phyloP scores from a whole-genome alignment of 1,139 yeast species.

The Sugiyamaella paludigena region DNA sequence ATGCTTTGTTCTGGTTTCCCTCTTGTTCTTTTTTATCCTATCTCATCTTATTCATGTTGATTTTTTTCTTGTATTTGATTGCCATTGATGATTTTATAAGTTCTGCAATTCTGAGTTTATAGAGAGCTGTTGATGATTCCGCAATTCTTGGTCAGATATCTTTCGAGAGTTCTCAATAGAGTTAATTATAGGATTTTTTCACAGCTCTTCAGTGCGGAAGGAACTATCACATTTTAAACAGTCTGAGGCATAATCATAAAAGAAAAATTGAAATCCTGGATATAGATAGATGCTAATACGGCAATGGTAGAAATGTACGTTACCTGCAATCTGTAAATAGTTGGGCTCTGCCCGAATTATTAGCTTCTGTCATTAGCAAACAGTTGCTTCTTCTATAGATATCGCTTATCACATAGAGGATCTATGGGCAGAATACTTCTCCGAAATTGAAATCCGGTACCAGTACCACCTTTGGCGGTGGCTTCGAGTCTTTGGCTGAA shows the following conservation, averaged over 20 bases:
- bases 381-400: no score
- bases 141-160: constrained; percentile 14
- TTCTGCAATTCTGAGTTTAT: constrained; percentile 30
- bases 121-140: not conserved
- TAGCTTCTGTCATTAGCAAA: not conserved
- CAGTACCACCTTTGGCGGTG: no score
- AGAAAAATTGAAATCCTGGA: not conserved
- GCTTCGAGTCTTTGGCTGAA: no score
- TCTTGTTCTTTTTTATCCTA: not conserved
- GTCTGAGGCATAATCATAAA: constrained; percentile 21
- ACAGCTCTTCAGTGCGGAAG: constrained; percentile 13
- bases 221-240: constrained; percentile 21
- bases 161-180: constrained; percentile 18
- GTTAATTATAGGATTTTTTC: constrained; percentile 13
- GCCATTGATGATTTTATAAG: constrained; percentile 28
- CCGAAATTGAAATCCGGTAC: no score
- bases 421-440: no score
- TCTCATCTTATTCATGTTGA: not conserved
- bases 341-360: not conserved
- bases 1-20: not conserved
- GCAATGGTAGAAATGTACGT: no score
- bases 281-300: no score
- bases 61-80: not conserved
- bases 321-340: no score
- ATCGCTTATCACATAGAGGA: no score